These are phyloP conservation scores for Hortaea werneckii DNA, from an alignment of 2,329 filamentous ascomycete species.

Conservation along the genomic window DNA sequence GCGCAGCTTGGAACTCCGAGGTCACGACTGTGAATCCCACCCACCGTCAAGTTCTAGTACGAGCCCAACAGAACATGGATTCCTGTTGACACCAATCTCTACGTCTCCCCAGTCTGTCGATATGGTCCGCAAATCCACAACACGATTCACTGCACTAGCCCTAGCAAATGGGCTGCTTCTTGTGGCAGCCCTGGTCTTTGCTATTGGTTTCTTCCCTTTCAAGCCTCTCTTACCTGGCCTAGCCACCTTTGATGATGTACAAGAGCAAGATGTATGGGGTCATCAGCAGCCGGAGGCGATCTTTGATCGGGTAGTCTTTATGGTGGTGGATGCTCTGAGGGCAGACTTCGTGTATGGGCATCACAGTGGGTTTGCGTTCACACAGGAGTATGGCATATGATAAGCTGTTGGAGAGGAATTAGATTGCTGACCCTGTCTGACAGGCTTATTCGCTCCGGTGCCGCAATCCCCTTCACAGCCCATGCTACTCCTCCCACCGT, in stretches of 20 bases:
- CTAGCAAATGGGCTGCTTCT: conserved; percentile 70
- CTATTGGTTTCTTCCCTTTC: conserved; percentile 91
- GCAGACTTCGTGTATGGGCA: conserved; percentile 89
- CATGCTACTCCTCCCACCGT: conserved; percentile 95
- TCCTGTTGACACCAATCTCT: too few relatives aligned
- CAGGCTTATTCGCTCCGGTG: conserved; percentile 73
- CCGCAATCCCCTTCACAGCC: conserved; percentile 85
- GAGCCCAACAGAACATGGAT: too few relatives aligned
- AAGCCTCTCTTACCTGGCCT: conserved; percentile 86
- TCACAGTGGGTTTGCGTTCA: conserved; percentile 73
- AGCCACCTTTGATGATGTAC: conserved; percentile 37
- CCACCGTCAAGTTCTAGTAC: too few relatives aligned
- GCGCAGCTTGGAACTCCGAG: too few relatives aligned
- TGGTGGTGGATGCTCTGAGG: conserved; percentile 92
- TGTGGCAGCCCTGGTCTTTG: conserved; percentile 59
- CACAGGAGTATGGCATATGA: conserved; percentile 61
- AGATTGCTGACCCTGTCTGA: not conserved
- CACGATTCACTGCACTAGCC: conserved; percentile 35
- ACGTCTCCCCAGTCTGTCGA: too few relatives aligned
- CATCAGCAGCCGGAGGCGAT: conserved; percentile 48
- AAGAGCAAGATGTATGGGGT: conserved; percentile 7
- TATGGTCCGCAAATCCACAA: conserved; percentile 11
- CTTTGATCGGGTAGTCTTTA: conserved; percentile 88
- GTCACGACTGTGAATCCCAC: too few relatives aligned
- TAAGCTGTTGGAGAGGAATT: not conserved